Base-by-base conservation (phyloP, 2,329 filamentous ascomycete genomes). In the Epichloe brachyelytri region DNA sequence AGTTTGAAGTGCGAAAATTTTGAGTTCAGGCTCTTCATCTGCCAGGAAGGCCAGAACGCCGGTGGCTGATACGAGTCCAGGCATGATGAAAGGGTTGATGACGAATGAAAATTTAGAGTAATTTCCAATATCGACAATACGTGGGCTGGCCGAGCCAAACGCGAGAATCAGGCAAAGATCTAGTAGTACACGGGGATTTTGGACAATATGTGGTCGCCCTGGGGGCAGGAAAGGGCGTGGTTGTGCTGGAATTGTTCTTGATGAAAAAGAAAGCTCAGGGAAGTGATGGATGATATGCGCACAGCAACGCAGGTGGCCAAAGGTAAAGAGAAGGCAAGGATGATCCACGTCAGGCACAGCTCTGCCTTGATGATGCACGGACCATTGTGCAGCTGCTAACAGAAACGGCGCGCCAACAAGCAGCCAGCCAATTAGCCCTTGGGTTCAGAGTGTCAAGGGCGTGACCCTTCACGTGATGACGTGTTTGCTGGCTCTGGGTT, bases 41-140 rank as follows among this genome's bases (percentile, higher is more conserved):
- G 88, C 86, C 56, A 98, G 80, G 70, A 96, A 96, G 73, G 89
- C 91, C 66, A 98, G 81, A 53, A 98, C 83, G 69, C 93, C 93
- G 59, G 88, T 91, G 59, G 93, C 93, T 60, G 91, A 96, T 64
- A 90, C 88, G 67, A 97, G 80, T 67, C 87, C 88, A 67, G 93
- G 87, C 93, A 97, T 98, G 54, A 63, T 74, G 43, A 43, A 44
- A 30, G 30, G 8, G 20, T 19, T 43, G 49, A 36, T 19, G 40
- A 43, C 26, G 43, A 43, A 33, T n/a, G 20, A 37, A 34, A 33
- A 11, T 36, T 52, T 55, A 53, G 51, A 48, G 48, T 36, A 17
- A 10, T 5, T 41, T 51, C 30, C 37, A 8, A 17, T 26, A 40
- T 30, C 34, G 22, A 30, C n/a, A 10, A 20, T 19, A 19, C 14